A percentile compares a stretch with the other conserved stretches of the same genome.
Evolutionary conservation across 1,284 basidiomycete genomes (phyloP).

Genomic region (Microstroma glucosiphilum): DNA sequence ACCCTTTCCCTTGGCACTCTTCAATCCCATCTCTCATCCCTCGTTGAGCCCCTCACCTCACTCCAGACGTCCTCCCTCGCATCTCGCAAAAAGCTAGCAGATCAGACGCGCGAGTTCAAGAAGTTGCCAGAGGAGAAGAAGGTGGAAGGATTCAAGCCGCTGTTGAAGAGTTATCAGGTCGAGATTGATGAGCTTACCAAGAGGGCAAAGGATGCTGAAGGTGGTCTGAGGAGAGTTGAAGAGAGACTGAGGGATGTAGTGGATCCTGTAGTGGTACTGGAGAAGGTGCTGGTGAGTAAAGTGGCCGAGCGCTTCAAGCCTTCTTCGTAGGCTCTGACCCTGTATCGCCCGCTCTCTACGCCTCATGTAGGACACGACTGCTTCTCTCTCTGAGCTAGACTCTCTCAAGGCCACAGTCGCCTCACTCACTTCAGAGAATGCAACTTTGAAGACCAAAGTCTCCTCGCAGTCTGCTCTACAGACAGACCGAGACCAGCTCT

Average conservation of each 20-base stretch:
- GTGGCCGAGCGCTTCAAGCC: not conserved
- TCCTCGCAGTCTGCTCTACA: not conserved
- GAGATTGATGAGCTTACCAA: constrained; percentile 93
- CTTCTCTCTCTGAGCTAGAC: constrained; percentile 26
- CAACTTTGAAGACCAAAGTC: constrained; percentile 1
- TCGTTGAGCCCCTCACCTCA: constrained; percentile 23
- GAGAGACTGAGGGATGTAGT: constrained; percentile 72
- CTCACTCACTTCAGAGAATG: constrained; percentile 19
- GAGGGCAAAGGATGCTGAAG: constrained; percentile 82
- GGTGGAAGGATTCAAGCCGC: constrained; percentile 38
- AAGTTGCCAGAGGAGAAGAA: constrained; percentile 28
- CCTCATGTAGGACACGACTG: constrained; percentile 22
- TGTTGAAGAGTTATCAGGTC: constrained; percentile 65
- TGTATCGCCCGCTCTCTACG: too few relatives aligned
- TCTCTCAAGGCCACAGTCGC: constrained; percentile 20
- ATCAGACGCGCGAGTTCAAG: constrained; percentile 45
- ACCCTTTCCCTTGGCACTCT: constrained; percentile 24
- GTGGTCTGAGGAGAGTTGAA: constrained; percentile 75
- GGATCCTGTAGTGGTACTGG: constrained; percentile 90
- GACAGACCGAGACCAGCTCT: constrained; percentile 12
- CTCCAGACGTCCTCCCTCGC: constrained; percentile 35
- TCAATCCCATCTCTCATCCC: constrained; percentile 22
- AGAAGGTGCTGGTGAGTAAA: constrained; percentile 72
- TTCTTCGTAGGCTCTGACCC: not conserved
- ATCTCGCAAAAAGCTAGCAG: constrained; percentile 41